Conservation (phyloP, 192 early-diverging fungal species). For the Backusella parvicylindrica region DNA sequence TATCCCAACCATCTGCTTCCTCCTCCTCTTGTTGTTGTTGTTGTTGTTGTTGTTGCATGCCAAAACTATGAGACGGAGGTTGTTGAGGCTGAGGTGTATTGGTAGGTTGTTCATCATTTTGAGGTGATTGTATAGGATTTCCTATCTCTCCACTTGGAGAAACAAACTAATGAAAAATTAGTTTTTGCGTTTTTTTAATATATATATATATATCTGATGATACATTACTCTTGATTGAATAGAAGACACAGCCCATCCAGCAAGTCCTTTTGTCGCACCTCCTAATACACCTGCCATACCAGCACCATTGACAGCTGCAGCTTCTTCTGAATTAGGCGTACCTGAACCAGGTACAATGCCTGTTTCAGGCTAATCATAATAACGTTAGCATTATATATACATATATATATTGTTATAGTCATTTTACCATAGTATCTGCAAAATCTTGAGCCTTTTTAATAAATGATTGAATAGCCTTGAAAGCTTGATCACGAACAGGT, state of each 20-base stretch:
- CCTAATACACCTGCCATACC: constrained; percentile 44
- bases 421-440: constrained; percentile 57
- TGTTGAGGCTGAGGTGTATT: not conserved
- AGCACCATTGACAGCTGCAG: not conserved
- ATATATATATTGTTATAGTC: not conserved
- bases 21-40: not conserved
- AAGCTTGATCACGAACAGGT: constrained; percentile 79
- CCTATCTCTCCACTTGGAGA: constrained; percentile 34
- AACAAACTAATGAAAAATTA: constrained; percentile 27
- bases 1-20: constrained; percentile 14
- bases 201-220: constrained; percentile 8
- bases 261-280: constrained; percentile 67
- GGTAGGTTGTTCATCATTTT: constrained; percentile 12
- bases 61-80: not conserved
- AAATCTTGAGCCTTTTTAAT: constrained; percentile 63
- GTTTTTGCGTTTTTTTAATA: no score
- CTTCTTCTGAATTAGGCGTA: not conserved
- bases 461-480: constrained; percentile 70
- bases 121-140: not conserved
- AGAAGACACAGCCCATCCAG: constrained; percentile 87
- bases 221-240: constrained; percentile 53
- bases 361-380: constrained; percentile 27
- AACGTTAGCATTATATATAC: not conserved
- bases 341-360: constrained; percentile 11
- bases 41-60: not conserved